A percentile compares a stretch with the other conserved stretches of the same genome.
phyloP scores from a whole-genome alignment of 2,329 filamentous ascomycete species.

The Hymenoscyphus scutula region DNA sequence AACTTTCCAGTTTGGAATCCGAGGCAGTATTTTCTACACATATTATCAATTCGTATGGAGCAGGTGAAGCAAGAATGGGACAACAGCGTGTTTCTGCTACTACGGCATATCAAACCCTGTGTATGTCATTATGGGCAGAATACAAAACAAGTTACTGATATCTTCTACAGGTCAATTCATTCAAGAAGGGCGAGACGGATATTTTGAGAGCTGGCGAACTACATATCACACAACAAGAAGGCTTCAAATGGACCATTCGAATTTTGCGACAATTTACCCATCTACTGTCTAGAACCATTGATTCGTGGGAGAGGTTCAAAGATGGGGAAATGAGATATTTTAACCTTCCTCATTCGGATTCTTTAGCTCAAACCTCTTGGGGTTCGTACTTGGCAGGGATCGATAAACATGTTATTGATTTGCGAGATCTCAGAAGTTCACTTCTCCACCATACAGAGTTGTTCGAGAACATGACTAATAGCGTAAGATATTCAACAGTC shows the following conservation, averaged over 20 bases:
- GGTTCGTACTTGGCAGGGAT: slow-evolving; percentile 13
- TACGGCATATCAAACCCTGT: slow-evolving; percentile 14
- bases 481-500: neutral
- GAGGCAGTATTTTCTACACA: slow-evolving; percentile 14
- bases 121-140: neutral
- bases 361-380: slow-evolving; percentile 9
- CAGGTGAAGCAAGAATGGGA: slow-evolving; percentile 19
- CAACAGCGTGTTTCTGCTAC: slow-evolving; percentile 12
- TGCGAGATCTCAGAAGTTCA: slow-evolving; percentile 14
- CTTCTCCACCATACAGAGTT: slow-evolving; percentile 15
- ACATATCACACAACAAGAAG: slow-evolving; percentile 13
- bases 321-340: slow-evolving; percentile 19
- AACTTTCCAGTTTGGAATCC: slow-evolving; percentile 16
- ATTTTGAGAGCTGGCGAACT: neutral
- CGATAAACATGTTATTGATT: slow-evolving; percentile 19
- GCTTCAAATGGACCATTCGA: slow-evolving; percentile 18
- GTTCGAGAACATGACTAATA: slow-evolving; percentile 20
- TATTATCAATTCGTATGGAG: slow-evolving; percentile 13
- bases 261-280: slow-evolving; percentile 15
- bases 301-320: slow-evolving; percentile 16
- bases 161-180: neutral
- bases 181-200: neutral
- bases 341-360: slow-evolving; percentile 6
- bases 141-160: no score
- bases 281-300: slow-evolving; percentile 15